These are phyloP conservation scores for Mayamaea pseudoterrestris DNA, from an alignment of 108 stramenopile species.

Conservation along the genomic window DNA sequence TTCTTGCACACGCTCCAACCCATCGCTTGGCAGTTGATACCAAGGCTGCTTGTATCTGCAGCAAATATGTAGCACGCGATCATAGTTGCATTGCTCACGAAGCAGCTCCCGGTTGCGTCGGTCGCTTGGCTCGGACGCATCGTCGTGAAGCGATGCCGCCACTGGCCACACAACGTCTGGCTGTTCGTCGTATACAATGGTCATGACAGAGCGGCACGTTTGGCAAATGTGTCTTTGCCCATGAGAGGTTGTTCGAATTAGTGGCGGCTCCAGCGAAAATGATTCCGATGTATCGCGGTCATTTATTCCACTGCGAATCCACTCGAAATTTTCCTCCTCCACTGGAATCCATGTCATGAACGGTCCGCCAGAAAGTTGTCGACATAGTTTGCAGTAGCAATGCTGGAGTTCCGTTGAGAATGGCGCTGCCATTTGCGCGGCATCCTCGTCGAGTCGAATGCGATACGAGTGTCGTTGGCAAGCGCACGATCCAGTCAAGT, in stretches of 20 bases:
- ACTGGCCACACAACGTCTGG: conserved; percentile 23
- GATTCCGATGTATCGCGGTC: no score
- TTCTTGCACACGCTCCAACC: conserved; percentile 13
- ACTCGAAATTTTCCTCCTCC: conserved; percentile 12
- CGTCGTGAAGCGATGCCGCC: conserved; percentile 20
- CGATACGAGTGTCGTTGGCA: background rate
- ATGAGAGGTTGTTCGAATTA: conserved; percentile 16
- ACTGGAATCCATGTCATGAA: conserved; percentile 27
- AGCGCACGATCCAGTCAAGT: background rate
- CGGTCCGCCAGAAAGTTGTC: conserved; percentile 20
- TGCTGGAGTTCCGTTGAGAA: conserved; percentile 21
- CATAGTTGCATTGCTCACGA: no score
- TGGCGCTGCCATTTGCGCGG: conserved; percentile 8
- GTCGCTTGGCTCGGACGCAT: conserved; percentile 8
- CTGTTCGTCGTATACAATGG: conserved; percentile 30
- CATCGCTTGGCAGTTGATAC: conserved; percentile 18
- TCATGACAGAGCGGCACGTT: conserved; percentile 20
- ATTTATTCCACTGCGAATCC: conserved; percentile 9
- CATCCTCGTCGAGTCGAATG: conserved; percentile 12
- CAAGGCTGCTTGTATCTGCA: conserved; percentile 21
- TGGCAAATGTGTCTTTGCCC: conserved; percentile 24
- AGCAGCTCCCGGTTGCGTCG: conserved; percentile 1
- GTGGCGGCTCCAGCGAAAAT: background rate
- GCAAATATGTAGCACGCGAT: conserved; percentile 26
- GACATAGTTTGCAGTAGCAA: conserved; percentile 28